Base-by-base conservation (phyloP, 805 yeast genomes). In the Wickerhamomyces rabaulensis region DNA sequence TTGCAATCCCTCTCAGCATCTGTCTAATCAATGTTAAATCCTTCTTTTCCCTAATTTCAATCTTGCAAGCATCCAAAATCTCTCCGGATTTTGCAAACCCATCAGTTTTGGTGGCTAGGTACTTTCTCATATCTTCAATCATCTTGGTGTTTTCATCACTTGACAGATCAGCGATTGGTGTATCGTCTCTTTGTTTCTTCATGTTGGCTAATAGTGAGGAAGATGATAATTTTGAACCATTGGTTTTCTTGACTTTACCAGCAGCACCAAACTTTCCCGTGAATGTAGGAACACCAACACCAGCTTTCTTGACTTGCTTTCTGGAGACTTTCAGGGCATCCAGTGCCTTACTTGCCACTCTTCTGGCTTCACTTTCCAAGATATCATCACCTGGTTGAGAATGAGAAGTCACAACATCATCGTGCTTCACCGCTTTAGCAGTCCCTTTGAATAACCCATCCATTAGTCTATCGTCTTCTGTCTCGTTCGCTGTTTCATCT, bases 181-280 rank as follows among this genome's bases (percentile, higher is more conserved):
- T 42, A 6, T 44, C 43, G 22, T 40, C 50, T 37, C 65, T 70
- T 54, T 71, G 75, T 40, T 66, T 68, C 36, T 75, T 70, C 45
- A 82, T 68, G 39, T 69, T 71, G 15, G 69, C 61, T 35, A 84
- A 61, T 40, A 84, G 78, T 0, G 79, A 67, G 0, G 71, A 47
- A 0, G 89, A 81, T 1, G 80, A 63, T 8, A 48, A 52, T 9
- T 31, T 40, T 17, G 41, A 13, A 3, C 33, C 35, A 2, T n/a
- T 25, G 6, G 17, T 27, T 25, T 23, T 35, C 9, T 56, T 58
- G 26, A 71, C 64, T 53, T 72, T 76, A 1, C 96, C 97, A 0
- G 96, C 96, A 17, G 68, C 64, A 0, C 99, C 99, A 70, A 84
- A 88, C 54, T 78, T 79, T 0, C 99, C 99, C 0, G 99, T 92